phyloP scores from a whole-genome alignment of 768 basidiomycete species.

The Boletus sp. region DNA sequence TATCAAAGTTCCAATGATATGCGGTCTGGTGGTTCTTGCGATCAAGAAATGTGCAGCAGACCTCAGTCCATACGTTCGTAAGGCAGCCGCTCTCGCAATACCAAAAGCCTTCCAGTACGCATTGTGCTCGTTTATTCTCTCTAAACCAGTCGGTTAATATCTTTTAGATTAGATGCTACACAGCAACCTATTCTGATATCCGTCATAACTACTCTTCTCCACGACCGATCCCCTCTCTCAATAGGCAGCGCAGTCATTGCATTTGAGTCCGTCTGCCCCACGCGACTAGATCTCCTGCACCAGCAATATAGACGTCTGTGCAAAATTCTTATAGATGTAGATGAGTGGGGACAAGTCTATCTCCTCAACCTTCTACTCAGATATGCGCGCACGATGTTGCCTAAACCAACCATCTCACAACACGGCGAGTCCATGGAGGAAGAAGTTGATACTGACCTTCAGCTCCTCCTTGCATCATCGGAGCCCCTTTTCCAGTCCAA shows the following conservation, averaged over 20 bases:
- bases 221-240: conserved; percentile 80
- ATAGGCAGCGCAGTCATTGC: conserved; percentile 84
- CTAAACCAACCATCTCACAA: conserved; percentile 46
- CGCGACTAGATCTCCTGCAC: conserved; percentile 83
- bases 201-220: conserved; percentile 60
- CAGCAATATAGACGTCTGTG: conserved; percentile 84
- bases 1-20: conserved; percentile 88
- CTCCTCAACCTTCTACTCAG: conserved; percentile 72
- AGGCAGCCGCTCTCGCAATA: conserved; percentile 87
- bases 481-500: conserved; percentile 81
- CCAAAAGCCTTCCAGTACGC: conserved; percentile 77
- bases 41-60: conserved; percentile 93
- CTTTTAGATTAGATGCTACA: conserved; percentile 62
- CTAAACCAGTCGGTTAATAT: neutral
- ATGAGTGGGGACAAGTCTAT: conserved; percentile 95
- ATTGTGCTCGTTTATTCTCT: conserved; percentile 15
- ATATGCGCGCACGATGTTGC: conserved; percentile 84
- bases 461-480: conserved; percentile 64
- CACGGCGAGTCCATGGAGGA: conserved; percentile 37
- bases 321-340: conserved; percentile 79
- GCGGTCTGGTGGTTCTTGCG: conserved; percentile 77
- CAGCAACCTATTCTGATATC: conserved; percentile 71
- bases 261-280: conserved; percentile 84
- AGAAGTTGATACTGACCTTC: conserved; percentile 75
- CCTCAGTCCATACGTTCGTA: conserved; percentile 91